Conservation (phyloP, 1,284 basidiomycete species). For the Malassezia sympodialis region DNA sequence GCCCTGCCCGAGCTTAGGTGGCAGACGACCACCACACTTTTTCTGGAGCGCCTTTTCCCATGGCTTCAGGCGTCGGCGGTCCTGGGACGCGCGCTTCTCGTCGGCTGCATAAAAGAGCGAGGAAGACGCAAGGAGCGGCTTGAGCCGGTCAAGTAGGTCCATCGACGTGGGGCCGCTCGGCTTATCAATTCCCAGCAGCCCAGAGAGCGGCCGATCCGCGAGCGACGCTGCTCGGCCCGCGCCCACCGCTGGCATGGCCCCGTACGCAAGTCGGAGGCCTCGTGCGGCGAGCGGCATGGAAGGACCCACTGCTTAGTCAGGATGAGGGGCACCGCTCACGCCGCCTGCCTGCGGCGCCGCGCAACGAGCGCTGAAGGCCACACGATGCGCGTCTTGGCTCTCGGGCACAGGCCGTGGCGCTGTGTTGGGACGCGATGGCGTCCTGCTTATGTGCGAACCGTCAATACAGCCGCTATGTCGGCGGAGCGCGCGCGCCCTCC, state of each 20-base stretch:
- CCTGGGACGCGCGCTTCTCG: constrained; percentile 22
- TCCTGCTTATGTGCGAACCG: background rate
- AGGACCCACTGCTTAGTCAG: background rate
- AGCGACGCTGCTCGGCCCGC: background rate
- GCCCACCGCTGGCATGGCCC: background rate
- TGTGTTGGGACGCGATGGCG: background rate
- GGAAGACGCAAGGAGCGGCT: constrained; percentile 67
- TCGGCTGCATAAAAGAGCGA: constrained; percentile 57
- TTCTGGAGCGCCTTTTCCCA: constrained; percentile 18
- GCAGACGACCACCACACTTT: constrained; percentile 13
- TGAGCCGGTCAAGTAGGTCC: constrained; percentile 76
- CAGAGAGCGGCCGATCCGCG: constrained; percentile 57
- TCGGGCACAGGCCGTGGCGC: background rate
- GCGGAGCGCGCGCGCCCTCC: constrained; percentile 1
- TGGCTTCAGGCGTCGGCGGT: constrained; percentile 26
- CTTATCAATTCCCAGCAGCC: constrained; percentile 71
- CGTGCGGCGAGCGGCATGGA: background rate
- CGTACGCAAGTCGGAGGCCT: background rate
- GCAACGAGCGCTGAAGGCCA: background rate
- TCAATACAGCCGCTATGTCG: background rate
- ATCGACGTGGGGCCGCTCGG: constrained; percentile 83
- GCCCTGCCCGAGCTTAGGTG: constrained; percentile 71
- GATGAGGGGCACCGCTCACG: background rate
- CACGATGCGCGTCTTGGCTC: background rate
- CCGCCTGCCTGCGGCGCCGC: background rate